Evolutionary conservation across 805 yeast genomes (phyloP).

Genomic region (Kodamaea sagamina): DNA sequence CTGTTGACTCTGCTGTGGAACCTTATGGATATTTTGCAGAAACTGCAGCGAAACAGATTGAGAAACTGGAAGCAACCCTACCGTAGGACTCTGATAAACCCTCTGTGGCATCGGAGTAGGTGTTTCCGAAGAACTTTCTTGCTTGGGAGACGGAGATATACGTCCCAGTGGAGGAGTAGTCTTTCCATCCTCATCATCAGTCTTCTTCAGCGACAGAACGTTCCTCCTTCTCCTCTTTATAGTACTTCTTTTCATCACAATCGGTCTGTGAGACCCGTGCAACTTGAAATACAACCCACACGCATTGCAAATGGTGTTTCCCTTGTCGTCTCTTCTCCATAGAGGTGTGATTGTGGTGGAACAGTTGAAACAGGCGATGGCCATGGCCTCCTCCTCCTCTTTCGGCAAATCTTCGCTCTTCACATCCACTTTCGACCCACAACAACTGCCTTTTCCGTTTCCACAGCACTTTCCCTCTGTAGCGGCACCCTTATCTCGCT

Average conservation of each 20-base stretch:
- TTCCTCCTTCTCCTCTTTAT: conserved; percentile 73
- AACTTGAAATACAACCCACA: conserved; percentile 78
- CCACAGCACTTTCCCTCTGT: conserved; percentile 8
- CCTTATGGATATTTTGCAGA: too few relatives aligned
- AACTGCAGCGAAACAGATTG: too few relatives aligned
- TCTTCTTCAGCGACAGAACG: conserved; percentile 6
- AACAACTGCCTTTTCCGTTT: conserved; percentile 5
- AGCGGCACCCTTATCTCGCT: conserved; percentile 14
- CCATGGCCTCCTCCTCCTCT: conserved; percentile 42
- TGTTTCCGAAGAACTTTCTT: background rate
- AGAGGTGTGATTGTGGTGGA: conserved; percentile 83
- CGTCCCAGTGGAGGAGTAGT: background rate
- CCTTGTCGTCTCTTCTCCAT: conserved; percentile 81
- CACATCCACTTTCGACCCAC: background rate
- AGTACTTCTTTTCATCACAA: conserved; percentile 67
- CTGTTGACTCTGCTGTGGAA: too few relatives aligned
- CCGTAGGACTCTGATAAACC: background rate
- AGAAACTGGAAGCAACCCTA: background rate
- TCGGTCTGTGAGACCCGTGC: conserved; percentile 78
- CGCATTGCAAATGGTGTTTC: conserved; percentile 85
- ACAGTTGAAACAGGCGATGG: conserved; percentile 81
- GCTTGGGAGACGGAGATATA: background rate
- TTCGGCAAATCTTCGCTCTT: conserved; percentile 1
- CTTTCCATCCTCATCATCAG: conserved; percentile 2
- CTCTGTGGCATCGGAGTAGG: background rate